A percentile compares a stretch with the other conserved stretches of the same genome.
Conservation (phyloP, 202 grass and related monocot species). For the Setaria italica region DNA sequence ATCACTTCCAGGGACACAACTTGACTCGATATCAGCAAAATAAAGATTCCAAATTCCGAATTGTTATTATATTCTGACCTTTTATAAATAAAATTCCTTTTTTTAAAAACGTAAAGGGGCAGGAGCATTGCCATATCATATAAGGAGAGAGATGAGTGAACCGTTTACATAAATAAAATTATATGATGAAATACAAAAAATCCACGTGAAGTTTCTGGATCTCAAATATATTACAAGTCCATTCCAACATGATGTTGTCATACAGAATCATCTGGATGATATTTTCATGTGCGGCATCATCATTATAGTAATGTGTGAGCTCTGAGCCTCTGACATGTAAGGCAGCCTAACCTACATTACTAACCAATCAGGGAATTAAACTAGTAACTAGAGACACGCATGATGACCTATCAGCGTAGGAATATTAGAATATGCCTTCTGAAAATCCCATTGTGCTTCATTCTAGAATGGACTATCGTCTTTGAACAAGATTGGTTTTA, state of each 20-base stretch:
- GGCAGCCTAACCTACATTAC: constrained; percentile 13
- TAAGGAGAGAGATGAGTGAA: too few species aligned
- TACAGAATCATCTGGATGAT: not conserved
- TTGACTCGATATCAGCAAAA: too few species aligned
- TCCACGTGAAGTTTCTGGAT: not conserved
- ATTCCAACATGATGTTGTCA: not conserved
- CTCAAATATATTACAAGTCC: not conserved
- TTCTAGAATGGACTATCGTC: not conserved
- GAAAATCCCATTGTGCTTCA: not conserved
- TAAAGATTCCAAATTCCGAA: not conserved
- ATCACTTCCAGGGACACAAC: too few species aligned
- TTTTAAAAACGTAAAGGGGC: not conserved
- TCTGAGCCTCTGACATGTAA: not conserved
- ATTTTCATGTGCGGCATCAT: not conserved
- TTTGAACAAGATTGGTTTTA: not conserved
- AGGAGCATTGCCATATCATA: too few species aligned
- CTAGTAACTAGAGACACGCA: constrained; percentile 8
- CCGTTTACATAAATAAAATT: too few species aligned
- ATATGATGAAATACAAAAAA: too few species aligned
- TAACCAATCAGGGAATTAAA: not conserved
- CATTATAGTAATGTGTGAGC: not conserved
- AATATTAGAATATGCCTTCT: constrained; percentile 37
- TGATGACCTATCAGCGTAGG: constrained; percentile 26
- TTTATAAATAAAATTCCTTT: not conserved
- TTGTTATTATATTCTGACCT: not conserved